Base-by-base conservation (phyloP, 176 grass and related monocot species). In the Dendrocalamus sinicus region DNA sequence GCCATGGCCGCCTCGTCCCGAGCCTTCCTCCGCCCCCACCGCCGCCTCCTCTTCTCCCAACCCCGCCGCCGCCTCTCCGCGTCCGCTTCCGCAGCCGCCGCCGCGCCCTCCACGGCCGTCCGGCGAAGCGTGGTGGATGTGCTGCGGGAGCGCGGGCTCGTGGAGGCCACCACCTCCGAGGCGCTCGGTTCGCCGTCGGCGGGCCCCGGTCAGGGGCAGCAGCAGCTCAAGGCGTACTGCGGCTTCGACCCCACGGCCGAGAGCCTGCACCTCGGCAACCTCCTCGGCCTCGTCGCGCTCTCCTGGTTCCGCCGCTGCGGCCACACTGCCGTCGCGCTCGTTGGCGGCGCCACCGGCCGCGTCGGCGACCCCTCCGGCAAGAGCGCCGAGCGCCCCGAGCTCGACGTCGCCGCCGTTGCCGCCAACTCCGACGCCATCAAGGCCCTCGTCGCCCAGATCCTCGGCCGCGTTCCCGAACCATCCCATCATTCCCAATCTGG, bases 241-340 rank as follows among this genome's bases (percentile, higher is more conserved):
- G 96, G 93, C 69, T 96, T 98, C 78, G 96, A 98, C 66, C 93
- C 96, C 3, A 96, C 93, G 7, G 96, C 93, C 0, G 90, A 98
- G 92, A 98, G 91, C 59, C 86, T 96, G 75, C 96, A 98, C 68
- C 90, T 98, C 16, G 96, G 91, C 14, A 95, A 98, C 75, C 90
- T 98, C 22, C 90, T 98, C 45, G 96, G 93, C 46, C 85, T 98
- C 45, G 86, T 98, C 22, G 90, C 86, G 50, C 86, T 99, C 59
- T 99, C 96, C 65, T 99, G 96, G 91, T 96, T 94, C 91, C 93
- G 91, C 81, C 93, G 93, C 8, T 94, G 93, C 73, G 93, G 93
- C 48, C 93, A 98, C 84, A 90, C 91, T 47, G 78, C 88, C 50
- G 88, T 99, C 24, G 96, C 92, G 22, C 67, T 99, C 19, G 62